Evolutionary conservation across 2,329 filamentous ascomycete species (phyloP).

Genomic region (Knoxdaviesia proteae): DNA sequence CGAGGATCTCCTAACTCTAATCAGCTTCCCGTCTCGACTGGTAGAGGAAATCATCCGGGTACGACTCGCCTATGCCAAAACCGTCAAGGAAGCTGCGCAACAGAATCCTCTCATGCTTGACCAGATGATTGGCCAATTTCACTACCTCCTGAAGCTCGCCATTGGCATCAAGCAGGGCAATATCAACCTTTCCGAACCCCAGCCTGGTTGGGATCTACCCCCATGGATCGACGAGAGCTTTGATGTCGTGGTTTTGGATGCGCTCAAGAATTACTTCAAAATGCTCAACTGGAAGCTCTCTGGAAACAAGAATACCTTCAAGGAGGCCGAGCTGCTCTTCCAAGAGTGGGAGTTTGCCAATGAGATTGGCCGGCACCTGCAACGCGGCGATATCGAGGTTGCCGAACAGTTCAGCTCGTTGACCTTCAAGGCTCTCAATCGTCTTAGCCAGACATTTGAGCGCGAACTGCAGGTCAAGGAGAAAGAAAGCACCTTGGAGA

Average conservation of each 20-base stretch:
- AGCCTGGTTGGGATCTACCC: constrained; percentile 86
- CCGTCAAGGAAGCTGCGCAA: constrained; percentile 84
- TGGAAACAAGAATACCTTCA: constrained; percentile 97
- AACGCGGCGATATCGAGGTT: constrained; percentile 86
- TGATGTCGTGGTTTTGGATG: constrained; percentile 76
- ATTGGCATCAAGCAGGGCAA: constrained; percentile 87
- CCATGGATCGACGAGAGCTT: constrained; percentile 95
- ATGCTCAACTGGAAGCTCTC: constrained; percentile 96
- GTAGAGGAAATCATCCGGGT: constrained; percentile 94
- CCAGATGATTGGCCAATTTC: constrained; percentile 94
- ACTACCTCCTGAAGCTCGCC: constrained; percentile 76
- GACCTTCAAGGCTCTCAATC: constrained; percentile 77
- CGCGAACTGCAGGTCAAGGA: constrained; percentile 68
- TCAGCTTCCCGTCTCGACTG: constrained; percentile 89
- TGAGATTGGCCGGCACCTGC: constrained; percentile 73
- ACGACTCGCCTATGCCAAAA: constrained; percentile 73
- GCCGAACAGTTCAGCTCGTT: constrained; percentile 92
- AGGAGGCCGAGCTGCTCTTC: constrained; percentile 90
- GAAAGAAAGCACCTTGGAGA: constrained; percentile 65
- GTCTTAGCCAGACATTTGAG: constrained; percentile 80
- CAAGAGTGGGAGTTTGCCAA: constrained; percentile 98
- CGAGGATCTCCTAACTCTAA: constrained; percentile 82
- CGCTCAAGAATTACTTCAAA: constrained; percentile 94
- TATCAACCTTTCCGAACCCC: constrained; percentile 59
- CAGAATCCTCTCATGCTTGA: constrained; percentile 88